Conservation (phyloP, 2,329 filamentous ascomycete genomes). For the Monosporascus ibericus region DNA sequence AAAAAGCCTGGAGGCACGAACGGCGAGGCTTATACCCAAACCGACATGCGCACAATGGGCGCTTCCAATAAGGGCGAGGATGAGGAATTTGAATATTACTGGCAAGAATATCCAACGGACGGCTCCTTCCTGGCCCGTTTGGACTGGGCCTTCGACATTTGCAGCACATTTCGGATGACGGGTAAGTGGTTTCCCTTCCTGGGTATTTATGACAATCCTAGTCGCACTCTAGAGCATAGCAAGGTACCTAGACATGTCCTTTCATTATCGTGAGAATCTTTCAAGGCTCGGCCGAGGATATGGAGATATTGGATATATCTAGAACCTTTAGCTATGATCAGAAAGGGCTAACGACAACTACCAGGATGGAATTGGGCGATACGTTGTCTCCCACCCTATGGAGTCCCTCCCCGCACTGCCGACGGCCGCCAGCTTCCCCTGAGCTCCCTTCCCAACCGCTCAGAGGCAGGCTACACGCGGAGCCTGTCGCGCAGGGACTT, state of each 20-base stretch:
- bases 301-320: not conserved
- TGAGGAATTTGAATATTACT: conserved; percentile 45
- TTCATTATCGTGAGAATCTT: too few relatives aligned
- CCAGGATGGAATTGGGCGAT: conserved; percentile 54
- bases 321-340: not conserved
- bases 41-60: too few relatives aligned
- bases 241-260: too few relatives aligned
- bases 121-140: conserved; percentile 43
- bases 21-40: not conserved
- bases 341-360: not conserved
- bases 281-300: too few relatives aligned
- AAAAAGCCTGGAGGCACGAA: not conserved
- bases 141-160: conserved; percentile 51
- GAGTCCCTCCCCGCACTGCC: conserved; percentile 31
- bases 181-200: conserved; percentile 31
- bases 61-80: conserved; percentile 2
- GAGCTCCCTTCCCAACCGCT: conserved; percentile 33
- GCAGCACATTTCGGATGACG: conserved; percentile 46
- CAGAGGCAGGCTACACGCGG: conserved; percentile 40
- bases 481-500: conserved; percentile 37
- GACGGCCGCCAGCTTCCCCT: conserved; percentile 31
- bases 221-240: too few relatives aligned
- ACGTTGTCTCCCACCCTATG: conserved; percentile 35
- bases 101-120: conserved; percentile 52
- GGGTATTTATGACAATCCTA: too few relatives aligned